Conservation (phyloP, 257 asterid species). For the Gynochthodes officinalis region DNA sequence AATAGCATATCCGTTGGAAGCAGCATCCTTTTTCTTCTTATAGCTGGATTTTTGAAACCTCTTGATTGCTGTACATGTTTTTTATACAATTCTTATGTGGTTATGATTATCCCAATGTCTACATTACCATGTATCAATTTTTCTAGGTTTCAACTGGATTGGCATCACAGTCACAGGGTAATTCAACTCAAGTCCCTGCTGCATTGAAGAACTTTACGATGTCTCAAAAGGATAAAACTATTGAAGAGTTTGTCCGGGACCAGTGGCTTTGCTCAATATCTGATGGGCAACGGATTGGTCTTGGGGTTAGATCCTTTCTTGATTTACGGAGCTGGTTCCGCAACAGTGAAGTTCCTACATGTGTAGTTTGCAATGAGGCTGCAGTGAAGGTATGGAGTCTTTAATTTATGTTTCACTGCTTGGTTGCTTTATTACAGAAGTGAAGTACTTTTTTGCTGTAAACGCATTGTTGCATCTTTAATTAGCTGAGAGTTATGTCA, state of each 20-base stretch:
- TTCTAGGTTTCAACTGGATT: constrained; percentile 46
- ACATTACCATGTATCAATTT: not conserved
- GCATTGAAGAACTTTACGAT: constrained; percentile 71
- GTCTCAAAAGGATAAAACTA: constrained; percentile 76
- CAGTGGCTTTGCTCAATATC: constrained; percentile 69
- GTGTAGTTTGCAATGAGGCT: constrained; percentile 94
- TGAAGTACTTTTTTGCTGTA: not conserved
- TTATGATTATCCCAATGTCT: not conserved
- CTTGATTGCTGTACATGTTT: not conserved
- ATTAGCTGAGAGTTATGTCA: not conserved
- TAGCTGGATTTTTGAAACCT: not conserved
- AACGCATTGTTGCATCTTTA: not conserved
- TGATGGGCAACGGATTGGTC: constrained; percentile 59
- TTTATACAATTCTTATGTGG: not conserved
- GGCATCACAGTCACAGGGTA: constrained; percentile 53
- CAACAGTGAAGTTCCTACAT: constrained; percentile 67
- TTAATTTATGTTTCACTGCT: not conserved
- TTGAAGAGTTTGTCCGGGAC: constrained; percentile 67
- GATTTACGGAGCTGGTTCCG: constrained; percentile 94
- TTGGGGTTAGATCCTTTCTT: constrained; percentile 84
- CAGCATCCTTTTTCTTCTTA: not conserved
- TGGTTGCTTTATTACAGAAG: constrained; percentile 1
- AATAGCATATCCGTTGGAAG: not conserved
- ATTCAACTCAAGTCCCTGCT: constrained; percentile 55
- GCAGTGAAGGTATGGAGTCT: constrained; percentile 66